These are phyloP conservation scores for Penicillium polonicum DNA, from an alignment of 2,329 filamentous ascomycete species.

Conservation along the genomic window DNA sequence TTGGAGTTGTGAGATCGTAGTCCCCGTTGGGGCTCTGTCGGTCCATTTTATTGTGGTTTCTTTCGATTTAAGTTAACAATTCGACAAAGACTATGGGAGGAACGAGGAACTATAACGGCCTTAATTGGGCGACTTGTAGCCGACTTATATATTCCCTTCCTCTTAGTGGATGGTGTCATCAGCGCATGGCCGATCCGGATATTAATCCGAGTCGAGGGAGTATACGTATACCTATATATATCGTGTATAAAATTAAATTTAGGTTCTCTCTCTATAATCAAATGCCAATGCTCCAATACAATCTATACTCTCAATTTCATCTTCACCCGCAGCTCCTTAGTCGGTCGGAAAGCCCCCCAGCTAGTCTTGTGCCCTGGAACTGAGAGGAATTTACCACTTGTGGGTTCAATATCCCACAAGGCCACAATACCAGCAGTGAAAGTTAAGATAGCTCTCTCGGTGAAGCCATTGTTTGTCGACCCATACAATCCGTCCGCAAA, in stretches of 20 bases:
- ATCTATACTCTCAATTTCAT: constrained; percentile 45
- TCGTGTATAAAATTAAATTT: not conserved
- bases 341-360: constrained; percentile 52
- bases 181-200: constrained; percentile 25
- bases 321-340: constrained; percentile 54
- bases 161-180: constrained; percentile 26
- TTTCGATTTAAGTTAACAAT: not conserved
- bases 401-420: constrained; percentile 57
- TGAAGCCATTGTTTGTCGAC: constrained; percentile 53
- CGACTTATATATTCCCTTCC: constrained; percentile 18
- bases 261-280: not conserved
- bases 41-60: not conserved
- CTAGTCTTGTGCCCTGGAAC: constrained; percentile 53
- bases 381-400: constrained; percentile 47
- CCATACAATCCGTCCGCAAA: constrained; percentile 52
- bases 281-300: not conserved
- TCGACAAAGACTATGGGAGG: not conserved
- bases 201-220: constrained; percentile 17
- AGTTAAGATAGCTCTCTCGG: constrained; percentile 51
- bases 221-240: not conserved
- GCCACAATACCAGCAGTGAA: constrained; percentile 54
- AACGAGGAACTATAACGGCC: not conserved
- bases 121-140: constrained; percentile 10
- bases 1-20: constrained; percentile 59
- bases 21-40: constrained; percentile 37